phyloP scores from a whole-genome alignment of 2,329 filamentous ascomycete species.

The Raffaelea albimanens region DNA sequence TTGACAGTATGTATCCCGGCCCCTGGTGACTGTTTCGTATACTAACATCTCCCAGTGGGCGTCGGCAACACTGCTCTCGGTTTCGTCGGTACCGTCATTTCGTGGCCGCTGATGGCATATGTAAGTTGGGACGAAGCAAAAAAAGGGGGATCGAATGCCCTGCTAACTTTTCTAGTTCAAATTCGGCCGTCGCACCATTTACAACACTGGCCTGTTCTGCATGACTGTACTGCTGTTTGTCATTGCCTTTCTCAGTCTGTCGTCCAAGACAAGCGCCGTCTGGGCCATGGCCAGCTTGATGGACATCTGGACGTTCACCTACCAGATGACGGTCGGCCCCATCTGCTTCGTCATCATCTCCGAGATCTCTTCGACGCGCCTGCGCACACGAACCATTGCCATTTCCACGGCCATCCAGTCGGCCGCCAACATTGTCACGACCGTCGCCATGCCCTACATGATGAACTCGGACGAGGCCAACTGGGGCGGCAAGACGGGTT shows the following conservation, averaged over 20 bases:
- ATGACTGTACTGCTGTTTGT: slow-evolving; percentile 22
- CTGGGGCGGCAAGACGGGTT: slow-evolving; percentile 31
- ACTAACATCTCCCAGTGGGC: neutral
- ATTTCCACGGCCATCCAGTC: slow-evolving; percentile 34
- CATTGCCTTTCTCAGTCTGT: slow-evolving; percentile 32
- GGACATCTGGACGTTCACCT: neutral
- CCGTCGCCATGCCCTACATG: slow-evolving; percentile 27
- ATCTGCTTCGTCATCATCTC: slow-evolving; percentile 37
- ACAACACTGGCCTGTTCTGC: slow-evolving; percentile 32
- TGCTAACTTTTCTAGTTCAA: slow-evolving; percentile 18
- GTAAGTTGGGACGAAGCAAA: neutral
- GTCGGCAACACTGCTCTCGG: slow-evolving; percentile 34
- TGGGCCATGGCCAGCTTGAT: neutral
- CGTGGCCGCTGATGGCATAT: slow-evolving; percentile 20
- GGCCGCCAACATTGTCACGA: slow-evolving; percentile 30
- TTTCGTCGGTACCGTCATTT: slow-evolving; percentile 27
- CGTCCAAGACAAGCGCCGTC: neutral
- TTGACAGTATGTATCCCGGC: slow-evolving; percentile 16
- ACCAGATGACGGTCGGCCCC: slow-evolving; percentile 27
- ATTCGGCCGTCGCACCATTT: slow-evolving; percentile 38
- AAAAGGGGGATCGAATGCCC: too few species aligned
- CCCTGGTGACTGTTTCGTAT: neutral
- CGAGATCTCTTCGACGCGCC: slow-evolving; percentile 35
- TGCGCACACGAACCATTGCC: slow-evolving; percentile 35
- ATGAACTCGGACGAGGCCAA: slow-evolving; percentile 24